Evolutionary conservation across 192 early-diverging fungal species (phyloP).

Genomic region (Powellomyces hirtus): DNA sequence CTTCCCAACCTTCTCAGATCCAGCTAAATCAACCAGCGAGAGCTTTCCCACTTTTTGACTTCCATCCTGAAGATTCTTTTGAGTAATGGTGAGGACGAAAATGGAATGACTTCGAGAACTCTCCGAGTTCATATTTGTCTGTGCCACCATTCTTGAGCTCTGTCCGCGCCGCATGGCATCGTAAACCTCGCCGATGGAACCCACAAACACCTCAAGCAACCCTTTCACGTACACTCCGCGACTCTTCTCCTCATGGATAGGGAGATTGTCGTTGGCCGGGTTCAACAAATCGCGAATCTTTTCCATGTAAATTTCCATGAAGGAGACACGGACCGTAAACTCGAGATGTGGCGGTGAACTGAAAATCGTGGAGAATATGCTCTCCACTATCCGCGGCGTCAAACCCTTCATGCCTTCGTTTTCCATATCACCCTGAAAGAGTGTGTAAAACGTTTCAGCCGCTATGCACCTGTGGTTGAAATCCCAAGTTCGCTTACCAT

Average conservation of each 20-base stretch:
- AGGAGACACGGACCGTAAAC: constrained; percentile 98
- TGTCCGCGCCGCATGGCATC: constrained; percentile 96
- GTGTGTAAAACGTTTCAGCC: not conserved
- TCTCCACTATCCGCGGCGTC: constrained; percentile 95
- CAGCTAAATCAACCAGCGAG: constrained; percentile 97
- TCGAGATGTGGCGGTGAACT: constrained; percentile 89
- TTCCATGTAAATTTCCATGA: constrained; percentile 99
- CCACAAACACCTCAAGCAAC: constrained; percentile 94
- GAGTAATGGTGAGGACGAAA: constrained; percentile 92
- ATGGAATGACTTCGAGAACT: constrained; percentile 98
- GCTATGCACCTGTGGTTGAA: not conserved
- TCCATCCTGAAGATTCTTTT: constrained; percentile 90
- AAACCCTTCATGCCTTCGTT: constrained; percentile 87
- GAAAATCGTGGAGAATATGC: constrained; percentile 90
- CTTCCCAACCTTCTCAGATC: constrained; percentile 96
- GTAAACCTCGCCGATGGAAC: constrained; percentile 91
- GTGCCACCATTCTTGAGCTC: constrained; percentile 80
- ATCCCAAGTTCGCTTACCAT: constrained; percentile 30
- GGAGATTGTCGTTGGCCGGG: constrained; percentile 83
- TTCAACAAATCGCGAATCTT: constrained; percentile 95
- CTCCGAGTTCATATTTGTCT: constrained; percentile 99
- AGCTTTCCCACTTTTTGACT: constrained; percentile 88
- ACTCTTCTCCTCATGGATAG: constrained; percentile 95
- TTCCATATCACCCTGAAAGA: constrained; percentile 86
- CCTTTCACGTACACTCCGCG: constrained; percentile 99